Evolutionary conservation across 768 basidiomycete species (phyloP), one percentile per base, ranked within the genome.

Genomic region (Mycena polygramma): DNA sequence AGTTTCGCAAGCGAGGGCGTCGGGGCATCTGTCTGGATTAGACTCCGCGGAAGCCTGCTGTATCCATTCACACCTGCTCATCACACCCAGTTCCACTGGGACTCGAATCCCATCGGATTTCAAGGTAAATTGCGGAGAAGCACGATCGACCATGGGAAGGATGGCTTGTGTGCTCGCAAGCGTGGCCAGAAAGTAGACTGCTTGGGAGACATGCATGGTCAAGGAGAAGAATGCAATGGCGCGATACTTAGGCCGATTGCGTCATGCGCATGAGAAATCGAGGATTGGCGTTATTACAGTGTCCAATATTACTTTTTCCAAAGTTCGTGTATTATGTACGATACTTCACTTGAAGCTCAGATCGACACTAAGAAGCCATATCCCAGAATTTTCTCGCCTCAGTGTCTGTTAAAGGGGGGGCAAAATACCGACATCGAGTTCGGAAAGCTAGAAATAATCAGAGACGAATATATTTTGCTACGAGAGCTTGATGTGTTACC

Each of bases 1-100:
- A 7, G 85, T 81, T 79, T 97, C 96, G 77, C 95, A 96, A 15
- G 93, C 74, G 45, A 94, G 78, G 49, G 96, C 95, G 76, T 97
- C 95, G 0, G 95, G 94, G 77, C 95, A 86, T 70, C 75, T 74
- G 57, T 2, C 37, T 22, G 26, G 15, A 46, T 63, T 1, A 59
- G 57, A 45, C 26, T 15, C 17, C 15, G 9, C 13, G 11, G 20
- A 35, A 45, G 41, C 35, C 11, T 52, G 24, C 17, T 7, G 19
- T 11, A 57, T 30, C 26, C 15, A 24, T n/a, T 17, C n/a, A 26
- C 9, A 64, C 55, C 82, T 82, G 75, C 86, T 87, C 86, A 87
- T 87, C 35, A 88, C 87, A 1, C 86, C 87, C 7, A 88, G 78
- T 63, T 85, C 83, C 11, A 88, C 83, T 26, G 84, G 83, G 46